Conservation (phyloP, 306 rosid genomes). For the Canavalia gladiata region DNA sequence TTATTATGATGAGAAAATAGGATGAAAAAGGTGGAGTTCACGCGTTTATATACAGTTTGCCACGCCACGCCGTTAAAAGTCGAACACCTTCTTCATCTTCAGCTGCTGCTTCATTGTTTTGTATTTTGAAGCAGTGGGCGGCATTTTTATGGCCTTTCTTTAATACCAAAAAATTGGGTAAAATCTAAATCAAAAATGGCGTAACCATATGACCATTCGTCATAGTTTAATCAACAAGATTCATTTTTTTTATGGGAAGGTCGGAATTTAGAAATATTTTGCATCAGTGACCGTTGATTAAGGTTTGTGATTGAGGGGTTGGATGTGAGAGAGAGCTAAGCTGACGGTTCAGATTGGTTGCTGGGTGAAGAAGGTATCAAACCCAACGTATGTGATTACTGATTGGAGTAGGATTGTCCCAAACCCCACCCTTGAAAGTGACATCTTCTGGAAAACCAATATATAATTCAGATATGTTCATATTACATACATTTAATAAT, state of each 20-base stretch:
- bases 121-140: slow-evolving; percentile 44
- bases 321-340: not conserved
- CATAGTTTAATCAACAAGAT: not conserved
- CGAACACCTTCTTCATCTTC: slow-evolving; percentile 34
- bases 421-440: not conserved
- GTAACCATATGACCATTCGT: slow-evolving; percentile 11
- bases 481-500: too few relatives aligned
- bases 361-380: slow-evolving; percentile 32
- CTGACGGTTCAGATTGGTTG: slow-evolving; percentile 48
- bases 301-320: not conserved
- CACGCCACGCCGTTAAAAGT: slow-evolving; percentile 46
- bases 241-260: not conserved
- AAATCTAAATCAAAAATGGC: slow-evolving; percentile 28
- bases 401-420: slow-evolving; percentile 18
- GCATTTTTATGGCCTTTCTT: slow-evolving; percentile 37
- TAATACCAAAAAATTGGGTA: slow-evolving; percentile 37
- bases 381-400: slow-evolving; percentile 3
- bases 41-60: slow-evolving; percentile 61
- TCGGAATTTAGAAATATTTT: not conserved
- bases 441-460: too few relatives aligned
- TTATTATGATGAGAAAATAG: slow-evolving; percentile 34
- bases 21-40: slow-evolving; percentile 38
- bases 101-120: slow-evolving; percentile 9
- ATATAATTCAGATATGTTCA: too few relatives aligned
- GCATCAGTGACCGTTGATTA: slow-evolving; percentile 9